Evolutionary conservation across 768 basidiomycete species (phyloP).

Genomic region (Galerina marginata): DNA sequence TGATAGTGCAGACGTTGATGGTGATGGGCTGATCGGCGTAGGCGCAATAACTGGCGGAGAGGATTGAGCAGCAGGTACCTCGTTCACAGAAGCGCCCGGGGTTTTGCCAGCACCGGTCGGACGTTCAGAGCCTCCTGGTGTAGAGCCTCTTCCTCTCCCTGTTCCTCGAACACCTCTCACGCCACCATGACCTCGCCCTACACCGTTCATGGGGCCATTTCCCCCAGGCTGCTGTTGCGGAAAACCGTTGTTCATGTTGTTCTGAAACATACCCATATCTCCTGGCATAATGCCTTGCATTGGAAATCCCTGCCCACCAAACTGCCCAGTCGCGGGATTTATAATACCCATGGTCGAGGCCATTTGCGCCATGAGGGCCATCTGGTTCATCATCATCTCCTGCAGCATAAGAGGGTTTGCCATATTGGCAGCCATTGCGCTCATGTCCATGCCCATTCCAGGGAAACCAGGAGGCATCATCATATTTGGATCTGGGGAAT

Average conservation of each 20-base stretch:
- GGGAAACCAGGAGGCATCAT: constrained; percentile 56
- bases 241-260: constrained; percentile 44
- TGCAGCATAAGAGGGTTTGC: constrained; percentile 77
- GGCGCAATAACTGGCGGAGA: constrained; percentile 23
- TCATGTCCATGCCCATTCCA: constrained; percentile 67
- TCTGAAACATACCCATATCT: constrained; percentile 58
- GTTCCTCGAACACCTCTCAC: constrained; percentile 51
- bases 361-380: constrained; percentile 95
- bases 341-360: constrained; percentile 83
- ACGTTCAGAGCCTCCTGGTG: constrained; percentile 23
- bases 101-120: constrained; percentile 14
- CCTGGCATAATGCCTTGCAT: constrained; percentile 59
- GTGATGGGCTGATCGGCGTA: constrained; percentile 24
- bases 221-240: constrained; percentile 34
- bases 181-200: constrained; percentile 47
- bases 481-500: constrained; percentile 57
- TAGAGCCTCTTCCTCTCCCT: constrained; percentile 55
- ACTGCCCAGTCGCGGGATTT: constrained; percentile 61
- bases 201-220: constrained; percentile 25
- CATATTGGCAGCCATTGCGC: constrained; percentile 57
- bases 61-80: constrained; percentile 27
- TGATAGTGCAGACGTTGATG: constrained; percentile 30
- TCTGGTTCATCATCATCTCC: constrained; percentile 91
- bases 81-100: constrained; percentile 20
- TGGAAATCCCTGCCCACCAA: constrained; percentile 60